Conservation (phyloP, 192 early-diverging fungal genomes). For the Coemansia biformis region DNA sequence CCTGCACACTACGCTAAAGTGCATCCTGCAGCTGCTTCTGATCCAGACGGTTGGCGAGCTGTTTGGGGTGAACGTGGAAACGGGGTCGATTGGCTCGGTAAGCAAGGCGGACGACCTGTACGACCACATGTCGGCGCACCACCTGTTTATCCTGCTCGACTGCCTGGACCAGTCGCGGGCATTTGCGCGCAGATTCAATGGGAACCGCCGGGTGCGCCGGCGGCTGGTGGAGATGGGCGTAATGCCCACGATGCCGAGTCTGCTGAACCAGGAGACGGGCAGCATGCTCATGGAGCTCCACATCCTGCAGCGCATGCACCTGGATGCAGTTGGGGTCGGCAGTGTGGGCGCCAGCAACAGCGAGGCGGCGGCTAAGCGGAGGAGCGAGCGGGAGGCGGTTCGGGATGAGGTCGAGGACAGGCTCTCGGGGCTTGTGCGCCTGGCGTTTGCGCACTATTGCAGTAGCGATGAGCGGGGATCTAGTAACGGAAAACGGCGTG, state of each 20-base stretch:
- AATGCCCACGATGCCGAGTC: constrained; percentile 84
- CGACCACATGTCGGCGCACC: constrained; percentile 43
- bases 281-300: constrained; percentile 60
- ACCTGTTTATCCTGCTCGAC: constrained; percentile 72
- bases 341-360: too few relatives aligned
- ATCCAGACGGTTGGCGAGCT: constrained; percentile 88
- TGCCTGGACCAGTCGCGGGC: constrained; percentile 73
- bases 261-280: constrained; percentile 85
- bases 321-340: constrained; percentile 27
- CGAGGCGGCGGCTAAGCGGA: not conserved
- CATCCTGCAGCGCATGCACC: constrained; percentile 75
- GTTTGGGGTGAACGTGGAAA: constrained; percentile 53
- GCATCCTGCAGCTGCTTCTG: constrained; percentile 79
- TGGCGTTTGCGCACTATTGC: constrained; percentile 28
- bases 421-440: constrained; percentile 51
- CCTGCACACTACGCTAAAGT: constrained; percentile 81
- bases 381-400: constrained; percentile 48
- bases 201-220: constrained; percentile 67
- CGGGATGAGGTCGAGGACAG: constrained; percentile 59
- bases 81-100: constrained; percentile 30
- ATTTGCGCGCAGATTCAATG: constrained; percentile 80
- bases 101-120: constrained; percentile 32
- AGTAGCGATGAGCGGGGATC: too few relatives aligned
- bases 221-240: constrained; percentile 77
- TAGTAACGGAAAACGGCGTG: not conserved